phyloP scores from a whole-genome alignment of 2,329 filamentous ascomycete species.

The Cryphonectria naterciae region DNA sequence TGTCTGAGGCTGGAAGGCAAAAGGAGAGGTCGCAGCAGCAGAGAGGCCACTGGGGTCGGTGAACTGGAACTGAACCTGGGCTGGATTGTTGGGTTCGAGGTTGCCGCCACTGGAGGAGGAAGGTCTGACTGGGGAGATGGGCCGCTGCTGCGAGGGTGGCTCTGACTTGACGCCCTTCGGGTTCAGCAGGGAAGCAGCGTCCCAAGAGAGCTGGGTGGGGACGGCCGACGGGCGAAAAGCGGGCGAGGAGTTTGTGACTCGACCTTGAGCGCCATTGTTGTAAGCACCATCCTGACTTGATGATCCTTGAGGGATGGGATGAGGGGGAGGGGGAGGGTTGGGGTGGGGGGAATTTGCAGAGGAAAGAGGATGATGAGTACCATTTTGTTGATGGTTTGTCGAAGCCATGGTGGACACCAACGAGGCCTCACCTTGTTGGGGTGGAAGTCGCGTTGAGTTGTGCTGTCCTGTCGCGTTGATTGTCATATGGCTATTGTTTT shows the following conservation, averaged over 20 bases:
- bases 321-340: conserved; percentile 3
- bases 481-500: neutral
- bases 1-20: neutral
- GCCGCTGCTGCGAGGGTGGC: conserved; percentile 36
- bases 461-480: neutral
- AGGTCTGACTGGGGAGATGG: conserved; percentile 28
- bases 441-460: neutral
- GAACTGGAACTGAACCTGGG: conserved; percentile 44
- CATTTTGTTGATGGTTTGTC: conserved; percentile 39
- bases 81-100: conserved; percentile 33
- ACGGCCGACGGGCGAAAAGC: neutral
- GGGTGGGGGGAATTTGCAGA: neutral
- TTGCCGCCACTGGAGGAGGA: conserved; percentile 34
- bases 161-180: conserved; percentile 40
- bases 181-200: conserved; percentile 47
- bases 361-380: conserved; percentile 33
- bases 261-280: conserved; percentile 33
- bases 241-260: conserved; percentile 31
- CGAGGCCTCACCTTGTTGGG: neutral
- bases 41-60: conserved; percentile 35
- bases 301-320: conserved; percentile 17
- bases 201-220: conserved; percentile 43
- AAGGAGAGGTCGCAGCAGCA: conserved; percentile 30
- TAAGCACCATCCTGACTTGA: conserved; percentile 34
- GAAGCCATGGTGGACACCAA: conserved; percentile 38